phyloP scores from a whole-genome alignment of 2,329 filamentous ascomycete species.

The Pseudopyrenochaeta lycopersici region DNA sequence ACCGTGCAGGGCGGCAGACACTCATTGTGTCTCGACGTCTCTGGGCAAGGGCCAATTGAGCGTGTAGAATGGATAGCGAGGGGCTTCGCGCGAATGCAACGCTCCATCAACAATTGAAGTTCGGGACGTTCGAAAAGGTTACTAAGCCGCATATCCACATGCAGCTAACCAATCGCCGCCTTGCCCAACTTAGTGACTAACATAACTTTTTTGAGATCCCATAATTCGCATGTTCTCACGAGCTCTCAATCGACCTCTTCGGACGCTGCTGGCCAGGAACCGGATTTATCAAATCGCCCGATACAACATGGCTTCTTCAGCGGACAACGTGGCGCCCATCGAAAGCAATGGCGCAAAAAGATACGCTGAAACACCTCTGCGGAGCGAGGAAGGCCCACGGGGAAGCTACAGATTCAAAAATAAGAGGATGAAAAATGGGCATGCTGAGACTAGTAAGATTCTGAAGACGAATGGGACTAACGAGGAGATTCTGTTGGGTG shows the following conservation, averaged over 20 bases:
- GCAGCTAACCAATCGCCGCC: slow-evolving; percentile 37
- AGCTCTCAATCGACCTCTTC: slow-evolving; percentile 33
- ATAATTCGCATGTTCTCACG: slow-evolving; percentile 28
- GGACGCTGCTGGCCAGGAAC: slow-evolving; percentile 32
- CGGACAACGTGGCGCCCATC: slow-evolving; percentile 38
- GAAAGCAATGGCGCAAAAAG: slow-evolving; percentile 47
- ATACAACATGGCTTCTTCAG: slow-evolving; percentile 45
- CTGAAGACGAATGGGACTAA: slow-evolving; percentile 56
- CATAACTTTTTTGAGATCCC: slow-evolving; percentile 25
- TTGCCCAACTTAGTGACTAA: slow-evolving; percentile 35
- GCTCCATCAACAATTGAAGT: slow-evolving; percentile 23
- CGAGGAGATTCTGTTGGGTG: slow-evolving; percentile 58
- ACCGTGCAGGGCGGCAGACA: slow-evolving; percentile 53
- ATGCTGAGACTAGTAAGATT: slow-evolving; percentile 45
- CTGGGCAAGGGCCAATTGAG: slow-evolving; percentile 33
- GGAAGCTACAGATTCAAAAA: slow-evolving; percentile 53
- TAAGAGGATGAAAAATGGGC: slow-evolving; percentile 58
- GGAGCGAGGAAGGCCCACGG: slow-evolving; percentile 44
- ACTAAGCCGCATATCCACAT: slow-evolving; percentile 24
- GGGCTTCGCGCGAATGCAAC: slow-evolving; percentile 18
- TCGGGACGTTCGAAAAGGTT: slow-evolving; percentile 32
- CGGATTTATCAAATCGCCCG: slow-evolving; percentile 15
- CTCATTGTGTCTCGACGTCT: slow-evolving; percentile 47
- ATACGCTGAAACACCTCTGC: slow-evolving; percentile 42
- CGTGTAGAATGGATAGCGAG: slow-evolving; percentile 7